Percentiles rank a stretch among this genome's conserved stretches.
Evolutionary conservation across 2,329 filamentous ascomycete genomes (phyloP).

Genomic region (Drechslera avenae): DNA sequence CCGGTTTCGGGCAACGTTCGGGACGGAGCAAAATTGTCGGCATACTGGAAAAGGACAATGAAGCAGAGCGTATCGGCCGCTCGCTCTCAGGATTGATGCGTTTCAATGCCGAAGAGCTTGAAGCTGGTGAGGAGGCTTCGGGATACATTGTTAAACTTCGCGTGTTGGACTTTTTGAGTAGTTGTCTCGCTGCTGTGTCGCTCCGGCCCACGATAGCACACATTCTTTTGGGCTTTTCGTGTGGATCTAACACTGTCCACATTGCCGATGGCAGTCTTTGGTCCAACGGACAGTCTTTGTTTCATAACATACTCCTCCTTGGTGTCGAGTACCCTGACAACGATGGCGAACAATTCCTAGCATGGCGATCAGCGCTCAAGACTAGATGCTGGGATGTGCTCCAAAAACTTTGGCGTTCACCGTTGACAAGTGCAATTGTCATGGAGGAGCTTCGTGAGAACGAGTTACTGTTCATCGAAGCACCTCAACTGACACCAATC

Average conservation of each 20-base stretch:
- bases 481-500: slow-evolving; percentile 74
- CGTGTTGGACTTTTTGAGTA: slow-evolving; percentile 83
- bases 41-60: slow-evolving; percentile 80
- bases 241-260: slow-evolving; percentile 71
- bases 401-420: slow-evolving; percentile 80
- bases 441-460: slow-evolving; percentile 79
- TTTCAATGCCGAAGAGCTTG: slow-evolving; percentile 70
- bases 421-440: slow-evolving; percentile 74
- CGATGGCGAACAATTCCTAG: slow-evolving; percentile 51
- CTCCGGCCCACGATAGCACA: slow-evolving; percentile 87
- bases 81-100: slow-evolving; percentile 73
- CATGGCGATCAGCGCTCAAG: slow-evolving; percentile 53
- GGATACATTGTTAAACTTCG: slow-evolving; percentile 82
- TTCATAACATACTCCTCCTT: slow-evolving; percentile 80
- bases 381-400: slow-evolving; percentile 64
- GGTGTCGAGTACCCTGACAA: slow-evolving; percentile 70
- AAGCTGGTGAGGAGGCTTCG: slow-evolving; percentile 69
- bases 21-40: slow-evolving; percentile 85
- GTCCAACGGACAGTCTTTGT: slow-evolving; percentile 72
- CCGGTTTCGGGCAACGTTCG: slow-evolving; percentile 64
- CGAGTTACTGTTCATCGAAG: slow-evolving; percentile 78
- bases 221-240: slow-evolving; percentile 84
- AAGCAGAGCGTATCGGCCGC: slow-evolving; percentile 78
- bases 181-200: slow-evolving; percentile 75
- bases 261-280: slow-evolving; percentile 73